Base-by-base conservation (phyloP, 2,329 filamentous ascomycete species). In the Cladophialophora bantiana region DNA sequence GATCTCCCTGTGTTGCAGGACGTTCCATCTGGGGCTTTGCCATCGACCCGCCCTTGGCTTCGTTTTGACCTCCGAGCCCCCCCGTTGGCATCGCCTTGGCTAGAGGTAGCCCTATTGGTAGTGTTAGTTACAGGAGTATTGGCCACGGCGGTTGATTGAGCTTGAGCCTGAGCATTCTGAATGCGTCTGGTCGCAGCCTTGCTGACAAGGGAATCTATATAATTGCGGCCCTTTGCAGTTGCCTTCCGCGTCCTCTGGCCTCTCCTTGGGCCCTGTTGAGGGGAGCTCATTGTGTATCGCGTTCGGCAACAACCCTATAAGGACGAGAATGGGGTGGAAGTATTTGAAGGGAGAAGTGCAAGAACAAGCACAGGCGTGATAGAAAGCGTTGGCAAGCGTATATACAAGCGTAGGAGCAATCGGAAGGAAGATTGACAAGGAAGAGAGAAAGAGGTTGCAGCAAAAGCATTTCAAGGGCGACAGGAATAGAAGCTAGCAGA, bases 371-470 rank as follows among this genome's bases (percentile, higher is more conserved):
- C 48, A 52, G 52, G 35, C 13, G n/a, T 26, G 26, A 26, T 26
- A 26, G 26, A 3, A 26, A 26, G 26, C 26, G 26, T 26, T 2
- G 26, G 26, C 26, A 26, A 26, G 26, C 26, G 26, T 26, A 26
- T 26, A 26, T 26, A 26, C 26, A 26, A 26, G 26, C 26, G 26
- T n/a, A 4, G 20, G 52, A 40, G 31, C 48, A 52, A 60, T 20
- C 7, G n/a, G 20, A 4, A 32, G 15, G 26, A 61, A 32, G n/a
- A 52, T 12, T 15, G 18, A 18, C 18, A 61, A 40, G 59, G 48
- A 31, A 61, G 26, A 38, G 59, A 36, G 7, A 32, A 20, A 32
- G 48, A 54, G 53, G 40, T 61, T 61, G 59, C 45, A 54, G 34
- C 59, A 20, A 54, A 54, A 54, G 18, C 57, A 59, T 7, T 31